A percentile compares a stretch with the other conserved stretches of the same genome.
Evolutionary conservation across 176 grass and related monocot species (phyloP).

Genomic region (Raddia distichophylla): DNA sequence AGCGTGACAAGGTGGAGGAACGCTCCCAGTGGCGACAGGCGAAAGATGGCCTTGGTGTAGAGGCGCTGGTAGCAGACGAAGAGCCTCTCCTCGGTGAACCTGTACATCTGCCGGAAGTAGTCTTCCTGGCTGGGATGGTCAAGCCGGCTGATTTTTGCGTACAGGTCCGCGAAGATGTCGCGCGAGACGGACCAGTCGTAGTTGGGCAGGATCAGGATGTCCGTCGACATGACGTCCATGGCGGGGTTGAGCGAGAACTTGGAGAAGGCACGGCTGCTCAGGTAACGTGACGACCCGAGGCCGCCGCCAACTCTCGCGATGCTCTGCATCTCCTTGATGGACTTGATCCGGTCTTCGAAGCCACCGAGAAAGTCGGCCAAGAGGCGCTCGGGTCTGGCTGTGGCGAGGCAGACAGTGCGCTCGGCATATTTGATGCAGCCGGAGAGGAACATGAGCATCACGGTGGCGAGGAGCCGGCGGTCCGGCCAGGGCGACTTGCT

Average conservation of each 20-base stretch:
- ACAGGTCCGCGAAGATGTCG: slow-evolving; percentile 26
- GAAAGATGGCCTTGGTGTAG: slow-evolving; percentile 31
- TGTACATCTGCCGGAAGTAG: neutral
- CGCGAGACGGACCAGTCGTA: slow-evolving; percentile 44
- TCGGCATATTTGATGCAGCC: slow-evolving; percentile 34
- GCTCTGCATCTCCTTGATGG: slow-evolving; percentile 37
- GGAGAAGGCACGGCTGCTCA: slow-evolving; percentile 30
- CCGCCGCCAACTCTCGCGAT: too few species aligned
- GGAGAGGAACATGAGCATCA: slow-evolving; percentile 36
- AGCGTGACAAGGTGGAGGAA: slow-evolving; percentile 12
- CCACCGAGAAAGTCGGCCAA: slow-evolving; percentile 33
- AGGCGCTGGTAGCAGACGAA: slow-evolving; percentile 37
- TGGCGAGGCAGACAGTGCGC: slow-evolving; percentile 25
- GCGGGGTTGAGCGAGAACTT: slow-evolving; percentile 36
- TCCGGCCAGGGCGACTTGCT: neutral
- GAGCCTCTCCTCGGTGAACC: slow-evolving; percentile 33
- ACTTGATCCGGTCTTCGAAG: slow-evolving; percentile 25
- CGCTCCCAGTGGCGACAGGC: neutral
- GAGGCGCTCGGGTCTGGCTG: neutral
- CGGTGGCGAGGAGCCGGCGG: slow-evolving; percentile 3
- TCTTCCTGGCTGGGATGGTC: neutral
- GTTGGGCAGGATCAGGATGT: slow-evolving; percentile 40
- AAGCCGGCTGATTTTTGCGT: neutral
- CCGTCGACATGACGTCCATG: slow-evolving; percentile 46
- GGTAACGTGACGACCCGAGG: slow-evolving; percentile 15